Percentiles rank a stretch among this genome's conserved stretches.
Evolutionary conservation across 2,329 filamentous ascomycete genomes (phyloP).

Genomic region (Colletotrichum tanaceti): DNA sequence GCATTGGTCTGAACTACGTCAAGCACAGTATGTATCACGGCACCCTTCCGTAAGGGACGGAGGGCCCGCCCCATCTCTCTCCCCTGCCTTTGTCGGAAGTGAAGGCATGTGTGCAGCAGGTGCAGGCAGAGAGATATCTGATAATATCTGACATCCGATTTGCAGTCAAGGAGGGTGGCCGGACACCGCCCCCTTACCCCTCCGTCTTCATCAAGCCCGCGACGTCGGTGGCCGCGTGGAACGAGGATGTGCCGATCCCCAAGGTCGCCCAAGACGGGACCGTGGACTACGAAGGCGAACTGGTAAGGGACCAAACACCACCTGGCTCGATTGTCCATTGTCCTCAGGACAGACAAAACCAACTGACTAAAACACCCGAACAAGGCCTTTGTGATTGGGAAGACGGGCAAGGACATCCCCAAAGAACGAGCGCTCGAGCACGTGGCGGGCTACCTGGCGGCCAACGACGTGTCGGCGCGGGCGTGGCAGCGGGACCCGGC

Average conservation of each 20-base stretch:
- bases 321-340: too few relatives aligned
- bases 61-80: too few relatives aligned
- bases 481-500: constrained; percentile 64
- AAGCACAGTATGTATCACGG: constrained; percentile 49
- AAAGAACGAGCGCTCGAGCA: constrained; percentile 57
- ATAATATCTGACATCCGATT: background rate
- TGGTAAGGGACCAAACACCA: constrained; percentile 49
- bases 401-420: constrained; percentile 62
- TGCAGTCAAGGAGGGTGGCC: constrained; percentile 63
- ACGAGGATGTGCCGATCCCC: constrained; percentile 56
- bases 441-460: constrained; percentile 58
- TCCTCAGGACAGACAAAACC: too few relatives aligned
- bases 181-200: constrained; percentile 61
- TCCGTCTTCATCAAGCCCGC: constrained; percentile 64
- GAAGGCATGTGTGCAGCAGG: background rate
- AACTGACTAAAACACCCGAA: constrained; percentile 1
- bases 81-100: background rate
- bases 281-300: constrained; percentile 63
- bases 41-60: too few relatives aligned
- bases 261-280: constrained; percentile 59
- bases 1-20: constrained; percentile 53
- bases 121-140: too few relatives aligned
- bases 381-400: constrained; percentile 64
- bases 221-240: constrained; percentile 52
- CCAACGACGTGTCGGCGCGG: constrained; percentile 68